These are phyloP conservation scores for Lodderomyces parapsilosis DNA, from an alignment of 1,139 yeast genomes.

Conservation along the genomic window DNA sequence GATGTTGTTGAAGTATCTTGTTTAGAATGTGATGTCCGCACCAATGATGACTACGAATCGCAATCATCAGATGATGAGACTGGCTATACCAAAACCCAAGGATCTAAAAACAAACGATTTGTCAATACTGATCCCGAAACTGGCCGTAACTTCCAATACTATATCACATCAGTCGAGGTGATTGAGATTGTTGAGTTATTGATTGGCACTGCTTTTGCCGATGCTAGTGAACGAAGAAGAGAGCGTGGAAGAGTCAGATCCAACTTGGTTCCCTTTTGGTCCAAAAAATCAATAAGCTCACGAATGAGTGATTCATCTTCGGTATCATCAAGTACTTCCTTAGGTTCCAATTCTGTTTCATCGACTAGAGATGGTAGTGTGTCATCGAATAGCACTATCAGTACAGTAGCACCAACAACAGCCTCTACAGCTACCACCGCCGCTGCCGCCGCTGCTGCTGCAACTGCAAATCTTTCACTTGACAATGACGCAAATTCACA, in stretches of 20 bases:
- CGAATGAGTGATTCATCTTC: conserved; percentile 32
- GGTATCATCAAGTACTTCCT: background rate
- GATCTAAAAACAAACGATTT: conserved; percentile 6
- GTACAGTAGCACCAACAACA: background rate
- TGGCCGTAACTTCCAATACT: conserved; percentile 37
- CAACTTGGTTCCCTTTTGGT: conserved; percentile 69
- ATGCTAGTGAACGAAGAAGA: conserved; percentile 51
- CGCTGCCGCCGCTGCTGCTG: background rate
- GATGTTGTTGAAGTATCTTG: conserved; percentile 62
- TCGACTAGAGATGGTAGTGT: background rate
- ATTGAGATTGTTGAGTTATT: conserved; percentile 61
- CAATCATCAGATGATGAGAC: conserved; percentile 22
- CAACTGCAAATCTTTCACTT: conserved; percentile 12
- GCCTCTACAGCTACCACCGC: background rate
- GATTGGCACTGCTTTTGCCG: conserved; percentile 48
- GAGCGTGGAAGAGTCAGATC: conserved; percentile 66
- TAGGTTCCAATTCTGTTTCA: background rate
- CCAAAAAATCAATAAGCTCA: conserved; percentile 56
- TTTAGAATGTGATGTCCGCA: conserved; percentile 42
- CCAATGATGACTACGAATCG: conserved; percentile 24
- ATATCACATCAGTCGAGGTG: conserved; percentile 66
- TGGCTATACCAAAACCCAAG: background rate
- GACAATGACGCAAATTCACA: background rate
- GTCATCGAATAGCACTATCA: background rate
- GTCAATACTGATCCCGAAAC: conserved; percentile 15